Percentiles rank a stretch among this genome's conserved stretches.
Evolutionary conservation across 2,329 filamentous ascomycete species (phyloP).

Genomic region (Dothidotthia symphoricarpi): DNA sequence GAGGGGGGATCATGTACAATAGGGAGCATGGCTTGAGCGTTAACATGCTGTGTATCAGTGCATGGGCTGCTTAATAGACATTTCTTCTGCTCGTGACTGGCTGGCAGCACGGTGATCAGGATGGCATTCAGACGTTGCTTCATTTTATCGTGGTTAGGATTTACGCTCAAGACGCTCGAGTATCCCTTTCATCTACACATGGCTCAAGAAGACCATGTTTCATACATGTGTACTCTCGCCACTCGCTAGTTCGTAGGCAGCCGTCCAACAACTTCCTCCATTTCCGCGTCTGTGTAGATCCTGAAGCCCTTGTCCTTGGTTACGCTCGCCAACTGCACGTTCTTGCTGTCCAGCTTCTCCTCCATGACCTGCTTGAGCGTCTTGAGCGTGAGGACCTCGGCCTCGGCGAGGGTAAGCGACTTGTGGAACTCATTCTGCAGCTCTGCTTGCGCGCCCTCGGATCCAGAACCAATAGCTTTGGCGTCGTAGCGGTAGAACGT

Average conservation of each 20-base stretch:
- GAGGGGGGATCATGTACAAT: slow-evolving; percentile 17
- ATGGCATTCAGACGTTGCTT: slow-evolving; percentile 20
- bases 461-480: slow-evolving; percentile 96
- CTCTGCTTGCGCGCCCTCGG: slow-evolving; percentile 95
- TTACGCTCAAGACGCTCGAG: slow-evolving; percentile 12
- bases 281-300: slow-evolving; percentile 98
- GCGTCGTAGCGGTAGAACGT: slow-evolving; percentile 99
- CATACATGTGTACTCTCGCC: not conserved
- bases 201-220: slow-evolving; percentile 2
- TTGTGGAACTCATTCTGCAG: slow-evolving; percentile 99
- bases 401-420: slow-evolving; percentile 88
- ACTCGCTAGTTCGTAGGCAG: slow-evolving; percentile 54
- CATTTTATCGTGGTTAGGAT: slow-evolving; percentile 26
- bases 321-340: slow-evolving; percentile 95
- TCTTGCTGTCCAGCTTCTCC: slow-evolving; percentile 98
- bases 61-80: slow-evolving; percentile 30
- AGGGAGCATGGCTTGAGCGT: slow-evolving; percentile 11
- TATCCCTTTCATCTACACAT: slow-evolving; percentile 2
- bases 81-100: slow-evolving; percentile 14
- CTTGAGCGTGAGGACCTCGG: slow-evolving; percentile 93
- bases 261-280: slow-evolving; percentile 86
- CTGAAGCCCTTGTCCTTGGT: slow-evolving; percentile 97
- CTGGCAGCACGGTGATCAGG: not conserved
- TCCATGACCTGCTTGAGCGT: slow-evolving; percentile 99
- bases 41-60: slow-evolving; percentile 33